Percentiles rank a stretch among this genome's conserved stretches.
phyloP scores from a whole-genome alignment of 1,139 yeast species.

The Scheffersomyces segobiensis region DNA sequence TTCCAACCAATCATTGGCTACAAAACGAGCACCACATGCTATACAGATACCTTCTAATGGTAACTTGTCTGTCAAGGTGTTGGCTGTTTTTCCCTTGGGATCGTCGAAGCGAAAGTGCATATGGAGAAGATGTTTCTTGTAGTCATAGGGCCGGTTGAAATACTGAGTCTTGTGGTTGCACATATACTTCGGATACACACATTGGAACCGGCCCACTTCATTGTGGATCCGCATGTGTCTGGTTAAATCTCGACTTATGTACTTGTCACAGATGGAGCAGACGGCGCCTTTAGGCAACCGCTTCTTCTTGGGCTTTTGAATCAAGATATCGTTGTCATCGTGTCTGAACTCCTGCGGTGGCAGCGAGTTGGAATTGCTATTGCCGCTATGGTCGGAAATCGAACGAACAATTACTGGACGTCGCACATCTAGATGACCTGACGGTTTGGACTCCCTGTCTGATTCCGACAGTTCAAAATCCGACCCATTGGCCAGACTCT shows the following conservation, averaged over 20 bases:
- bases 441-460: neutral
- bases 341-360: conserved; percentile 5
- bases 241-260: conserved; percentile 44
- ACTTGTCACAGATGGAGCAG: conserved; percentile 44
- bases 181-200: conserved; percentile 43
- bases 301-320: conserved; percentile 24
- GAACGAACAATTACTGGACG: conserved; percentile 16
- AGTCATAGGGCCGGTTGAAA: conserved; percentile 51
- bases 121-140: conserved; percentile 47
- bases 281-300: conserved; percentile 39
- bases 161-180: conserved; percentile 48
- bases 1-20: conserved; percentile 45
- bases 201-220: conserved; percentile 47
- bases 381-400: conserved; percentile 26
- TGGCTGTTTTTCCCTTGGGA: conserved; percentile 42
- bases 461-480: conserved; percentile 1
- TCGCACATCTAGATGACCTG: neutral
- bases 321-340: conserved; percentile 7
- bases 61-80: conserved; percentile 45
- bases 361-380: conserved; percentile 9
- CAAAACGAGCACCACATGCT: conserved; percentile 37
- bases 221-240: conserved; percentile 50
- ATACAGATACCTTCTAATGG: conserved; percentile 41
- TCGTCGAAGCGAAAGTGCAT: conserved; percentile 48
- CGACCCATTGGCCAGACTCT: neutral